Conservation (phyloP, 169 alveolate genomes). For the Plasmodium vinckei region DNA sequence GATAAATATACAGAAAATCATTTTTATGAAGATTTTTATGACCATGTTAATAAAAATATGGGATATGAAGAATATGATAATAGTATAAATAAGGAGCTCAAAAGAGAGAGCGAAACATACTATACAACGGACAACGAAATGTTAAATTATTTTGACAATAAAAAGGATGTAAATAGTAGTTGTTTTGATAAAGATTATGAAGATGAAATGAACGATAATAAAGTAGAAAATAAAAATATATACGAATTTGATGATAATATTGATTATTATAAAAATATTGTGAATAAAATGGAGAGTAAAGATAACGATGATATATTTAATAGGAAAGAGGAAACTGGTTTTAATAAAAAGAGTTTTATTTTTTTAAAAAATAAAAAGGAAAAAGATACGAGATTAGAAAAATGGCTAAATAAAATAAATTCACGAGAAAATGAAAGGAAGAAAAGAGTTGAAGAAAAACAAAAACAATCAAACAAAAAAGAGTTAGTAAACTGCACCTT, state of each 20-base stretch:
- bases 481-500: conserved; percentile 58
- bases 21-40: too few relatives aligned
- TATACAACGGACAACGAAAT: too few relatives aligned
- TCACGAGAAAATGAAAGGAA: conserved; percentile 67
- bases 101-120: too few relatives aligned
- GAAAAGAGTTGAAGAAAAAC: conserved; percentile 58
- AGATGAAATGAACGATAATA: too few relatives aligned
- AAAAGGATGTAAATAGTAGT: too few relatives aligned
- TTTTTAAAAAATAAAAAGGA: conserved; percentile 47
- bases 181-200: too few relatives aligned
- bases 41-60: too few relatives aligned
- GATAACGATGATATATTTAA: not conserved
- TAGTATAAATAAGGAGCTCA: too few relatives aligned
- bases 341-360: conserved; percentile 40
- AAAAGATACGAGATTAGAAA: conserved; percentile 22
- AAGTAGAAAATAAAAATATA: not conserved
- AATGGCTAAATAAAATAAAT: conserved; percentile 66
- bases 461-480: conserved; percentile 27
- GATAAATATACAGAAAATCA: too few relatives aligned
- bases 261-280: conserved; percentile 6
- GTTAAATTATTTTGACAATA: too few relatives aligned
- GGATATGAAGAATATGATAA: too few relatives aligned
- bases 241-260: not conserved
- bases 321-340: not conserved
- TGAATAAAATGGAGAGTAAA: conserved; percentile 7